Evolutionary conservation across 2,329 filamentous ascomycete genomes (phyloP).

Genomic region (Colletotrichum eremochloae): DNA sequence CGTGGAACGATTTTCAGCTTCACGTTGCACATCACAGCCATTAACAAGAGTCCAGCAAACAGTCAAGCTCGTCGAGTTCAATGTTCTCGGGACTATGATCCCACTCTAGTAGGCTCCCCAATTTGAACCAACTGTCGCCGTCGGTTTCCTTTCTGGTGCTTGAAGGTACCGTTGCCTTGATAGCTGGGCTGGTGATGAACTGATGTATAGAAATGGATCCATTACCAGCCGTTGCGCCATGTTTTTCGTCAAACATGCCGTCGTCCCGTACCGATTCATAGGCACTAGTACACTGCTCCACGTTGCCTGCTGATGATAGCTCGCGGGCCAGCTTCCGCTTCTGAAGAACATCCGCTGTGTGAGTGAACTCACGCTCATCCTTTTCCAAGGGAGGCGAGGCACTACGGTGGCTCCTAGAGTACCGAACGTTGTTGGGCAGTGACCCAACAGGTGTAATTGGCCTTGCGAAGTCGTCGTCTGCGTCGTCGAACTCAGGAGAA

Average conservation of each 20-base stretch:
- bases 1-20: conserved; percentile 18
- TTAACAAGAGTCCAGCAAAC: conserved; percentile 83
- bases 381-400: conserved; percentile 90
- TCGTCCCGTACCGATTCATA: conserved; percentile 64
- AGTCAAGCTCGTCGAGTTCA: conserved; percentile 92
- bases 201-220: conserved; percentile 50
- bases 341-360: conserved; percentile 89
- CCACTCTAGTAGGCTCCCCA: conserved; percentile 65
- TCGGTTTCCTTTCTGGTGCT: conserved; percentile 54
- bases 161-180: conserved; percentile 58
- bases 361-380: conserved; percentile 96
- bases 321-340: conserved; percentile 70
- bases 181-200: conserved; percentile 68
- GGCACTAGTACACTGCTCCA: conserved; percentile 50
- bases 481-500: conserved; percentile 85
- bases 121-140: conserved; percentile 58
- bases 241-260: conserved; percentile 66
- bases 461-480: conserved; percentile 70
- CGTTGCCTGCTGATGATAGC: conserved; percentile 49
- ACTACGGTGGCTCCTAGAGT: conserved; percentile 66
- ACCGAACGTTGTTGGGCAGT: conserved; percentile 66
- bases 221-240: conserved; percentile 44
- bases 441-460: conserved; percentile 74
- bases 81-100: conserved; percentile 87
- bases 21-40: conserved; percentile 21